Base-by-base conservation (phyloP, 371 early-diverging fungal genomes). In the Entomophthora muscae region DNA sequence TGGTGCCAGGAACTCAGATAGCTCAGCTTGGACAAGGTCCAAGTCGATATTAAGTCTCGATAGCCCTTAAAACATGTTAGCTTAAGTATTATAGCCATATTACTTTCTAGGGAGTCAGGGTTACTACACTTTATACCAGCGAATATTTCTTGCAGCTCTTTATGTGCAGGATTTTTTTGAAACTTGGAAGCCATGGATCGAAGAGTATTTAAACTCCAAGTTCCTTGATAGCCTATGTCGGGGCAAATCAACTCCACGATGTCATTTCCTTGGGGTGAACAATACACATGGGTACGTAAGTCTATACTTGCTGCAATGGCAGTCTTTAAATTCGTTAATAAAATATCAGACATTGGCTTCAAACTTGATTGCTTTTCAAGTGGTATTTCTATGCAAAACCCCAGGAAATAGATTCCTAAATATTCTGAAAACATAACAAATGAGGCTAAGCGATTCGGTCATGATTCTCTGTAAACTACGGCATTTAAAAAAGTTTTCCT, bases 261-360 rank as follows among this genome's bases (percentile, higher is more conserved):
- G 0, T 33, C 63, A 63, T 65, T 63, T 21, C 32, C 53, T 0
- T 32, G 12, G 24, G 26, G 32, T 52, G 57, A 62, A 24, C 53
- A 61, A 31, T 61, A 24, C 3, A 55, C 12, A 57, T 64, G 66
- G 1, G 76, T 72, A 21, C 72, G 67, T 24, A 78, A 67, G 13
- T 70, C 73, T 24, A 78, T 57, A 56, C 72, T 70, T 12, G 72
- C 74, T 21, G 77, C 75, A 10, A 76, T 66, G 21, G 76, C 78
- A 0, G 69, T 55, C 73, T 77, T 65, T 21, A 63, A 65, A 32
- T 42, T 42, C 5, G 17, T 32, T 27, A 64, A n/a, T n/a, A n/a
- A n/a, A n/a, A n/a, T n/a, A n/a, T n/a, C n/a, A n/a, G n/a, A n/a
- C n/a, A n/a, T n/a, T n/a, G n/a, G n/a, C n/a, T n/a, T n/a, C n/a